Evolutionary conservation across 345 rosid genomes (phyloP), one percentile per base, ranked within the genome.

Genomic region (Citrus australasica): DNA sequence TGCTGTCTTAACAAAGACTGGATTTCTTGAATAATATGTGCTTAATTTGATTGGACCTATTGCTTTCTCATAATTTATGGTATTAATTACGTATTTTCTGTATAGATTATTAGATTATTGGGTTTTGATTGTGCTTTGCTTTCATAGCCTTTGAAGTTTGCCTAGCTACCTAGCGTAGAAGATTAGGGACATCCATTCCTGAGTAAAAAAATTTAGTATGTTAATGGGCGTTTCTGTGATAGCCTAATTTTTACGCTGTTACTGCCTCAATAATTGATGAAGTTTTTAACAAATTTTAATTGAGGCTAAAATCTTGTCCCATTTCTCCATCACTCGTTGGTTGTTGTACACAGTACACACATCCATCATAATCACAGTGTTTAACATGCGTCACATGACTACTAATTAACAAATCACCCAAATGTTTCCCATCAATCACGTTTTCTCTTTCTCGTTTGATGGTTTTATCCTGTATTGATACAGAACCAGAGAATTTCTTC

Each of bases 1-100:
- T 80, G 93, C 95, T 61, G 80, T 93, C 7, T 81, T 95, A 79
- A 92, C 87, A 65, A 88, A 78, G 81, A 95, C 98, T 69, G 98
- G 98, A 25, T 95, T 95, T 71, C 94, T 95, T 78, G 98, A 95
- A 74, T 83, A 69, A 74, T 79, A 24, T 3, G 17, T 25, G 2
- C 0, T 4, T n/a, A 30, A 5, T 38, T 40, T 6, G 6, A 11
- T 62, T 65, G 21, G 33, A 46, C 4, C 17, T 33, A 17, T 13
- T 60, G 65, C 32, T 46, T 42, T 63, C 32, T 2, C 67, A 63
- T 10, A 63, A 10, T 10, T 6, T 28, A 28, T 27, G 17, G 67
- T 63, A 63, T 11, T 11, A 14, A 27, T 73, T 69, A 27, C 38
- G 40, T 58, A 35, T 10, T 46, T 17, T 25, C 11, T 40, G 9